Percentiles rank a stretch among this genome's conserved stretches.
Conservation (phyloP, 1,284 basidiomycete species). For the Termitomyces sp. region DNA sequence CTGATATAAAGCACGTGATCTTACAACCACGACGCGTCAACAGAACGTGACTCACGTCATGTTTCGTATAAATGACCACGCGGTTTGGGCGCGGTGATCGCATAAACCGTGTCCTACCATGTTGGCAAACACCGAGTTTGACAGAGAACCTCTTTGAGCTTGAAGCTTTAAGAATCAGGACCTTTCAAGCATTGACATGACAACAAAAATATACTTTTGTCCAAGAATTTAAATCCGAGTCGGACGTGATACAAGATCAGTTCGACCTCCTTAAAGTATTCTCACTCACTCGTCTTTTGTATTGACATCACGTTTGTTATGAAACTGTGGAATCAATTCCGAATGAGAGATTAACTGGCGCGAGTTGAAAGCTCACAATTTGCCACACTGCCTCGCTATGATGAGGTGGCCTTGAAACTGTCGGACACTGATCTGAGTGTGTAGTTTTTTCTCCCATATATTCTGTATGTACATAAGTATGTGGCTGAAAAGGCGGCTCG, state of each 20-base stretch:
- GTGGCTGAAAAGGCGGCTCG: background rate
- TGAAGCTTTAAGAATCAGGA: background rate
- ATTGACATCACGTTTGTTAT: too few species aligned
- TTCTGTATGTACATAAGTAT: too few species aligned
- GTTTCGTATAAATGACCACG: too few species aligned
- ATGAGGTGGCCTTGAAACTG: background rate
- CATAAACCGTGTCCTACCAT: too few species aligned
- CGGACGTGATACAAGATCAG: too few species aligned
- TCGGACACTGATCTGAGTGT: background rate
- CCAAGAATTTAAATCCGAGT: too few species aligned
- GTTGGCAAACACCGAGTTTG: too few species aligned
- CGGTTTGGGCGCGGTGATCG: too few species aligned
- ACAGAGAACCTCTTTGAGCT: too few species aligned
- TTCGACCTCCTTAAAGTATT: too few species aligned
- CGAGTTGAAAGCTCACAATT: background rate
- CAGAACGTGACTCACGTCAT: conserved; percentile 17
- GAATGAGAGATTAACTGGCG: background rate
- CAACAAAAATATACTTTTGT: background rate
- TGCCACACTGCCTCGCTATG: background rate
- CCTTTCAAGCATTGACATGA: background rate
- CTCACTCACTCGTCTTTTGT: too few species aligned
- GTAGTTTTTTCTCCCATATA: too few species aligned
- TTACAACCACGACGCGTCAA: conserved; percentile 26
- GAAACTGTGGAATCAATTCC: background rate
- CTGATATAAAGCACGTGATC: conserved; percentile 27